A percentile compares a stretch with the other conserved stretches of the same genome.
phyloP scores from a whole-genome alignment of 805 yeast species.

The Sungouiozyma ichnusensis region DNA sequence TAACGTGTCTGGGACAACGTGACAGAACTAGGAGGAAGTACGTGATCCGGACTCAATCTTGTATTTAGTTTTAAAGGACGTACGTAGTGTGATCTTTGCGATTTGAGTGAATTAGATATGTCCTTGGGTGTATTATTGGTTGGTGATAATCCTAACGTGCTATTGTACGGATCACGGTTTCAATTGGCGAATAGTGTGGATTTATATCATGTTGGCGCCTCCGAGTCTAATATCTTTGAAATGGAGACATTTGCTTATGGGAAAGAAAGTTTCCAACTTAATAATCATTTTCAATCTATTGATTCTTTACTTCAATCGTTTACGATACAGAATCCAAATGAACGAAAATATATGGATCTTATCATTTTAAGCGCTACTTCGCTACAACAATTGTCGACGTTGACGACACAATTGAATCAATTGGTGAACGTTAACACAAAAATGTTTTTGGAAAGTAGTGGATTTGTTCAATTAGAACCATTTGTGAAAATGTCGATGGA shows the following conservation, averaged over 20 bases:
- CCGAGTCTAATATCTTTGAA: conserved; percentile 11
- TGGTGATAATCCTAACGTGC: conserved; percentile 25
- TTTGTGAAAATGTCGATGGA: conserved; percentile 33
- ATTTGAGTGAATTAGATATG: background rate
- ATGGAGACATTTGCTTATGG: conserved; percentile 24
- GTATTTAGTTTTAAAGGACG: too few species aligned
- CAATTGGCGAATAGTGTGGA: conserved; percentile 29
- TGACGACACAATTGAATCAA: conserved; percentile 29
- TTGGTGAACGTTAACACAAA: conserved; percentile 34
- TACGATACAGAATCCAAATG: background rate
- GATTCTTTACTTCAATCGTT: conserved; percentile 8
- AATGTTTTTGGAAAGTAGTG: conserved; percentile 54
- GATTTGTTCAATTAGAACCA: conserved; percentile 58
- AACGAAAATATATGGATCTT: conserved; percentile 25
- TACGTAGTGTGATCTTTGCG: too few species aligned
- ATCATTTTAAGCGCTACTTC: conserved; percentile 37
- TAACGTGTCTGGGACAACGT: too few species aligned
- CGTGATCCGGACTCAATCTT: too few species aligned
- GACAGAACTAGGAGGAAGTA: too few species aligned
- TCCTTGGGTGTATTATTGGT: conserved; percentile 22
- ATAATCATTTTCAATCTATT: conserved; percentile 21
- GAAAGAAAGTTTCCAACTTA: conserved; percentile 15
- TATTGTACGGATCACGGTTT: conserved; percentile 25
- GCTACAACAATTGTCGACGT: conserved; percentile 36
- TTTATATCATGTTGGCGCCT: conserved; percentile 25